Evolutionary conservation across 2,329 filamentous ascomycete genomes (phyloP).

Genomic region (Ceratocystis diversiconidia): DNA sequence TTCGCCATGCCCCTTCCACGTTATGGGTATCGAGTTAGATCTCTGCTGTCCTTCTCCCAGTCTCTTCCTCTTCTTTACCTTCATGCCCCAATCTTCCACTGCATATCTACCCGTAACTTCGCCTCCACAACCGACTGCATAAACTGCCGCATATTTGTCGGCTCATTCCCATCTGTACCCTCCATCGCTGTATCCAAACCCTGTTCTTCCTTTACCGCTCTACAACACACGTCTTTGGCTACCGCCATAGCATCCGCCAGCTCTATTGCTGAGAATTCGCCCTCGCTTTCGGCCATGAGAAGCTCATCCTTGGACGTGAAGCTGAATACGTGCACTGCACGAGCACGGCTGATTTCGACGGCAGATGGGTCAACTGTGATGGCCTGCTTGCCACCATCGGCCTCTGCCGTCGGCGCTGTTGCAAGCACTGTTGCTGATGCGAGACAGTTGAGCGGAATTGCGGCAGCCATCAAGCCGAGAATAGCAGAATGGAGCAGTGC

Average conservation of each 20-base stretch:
- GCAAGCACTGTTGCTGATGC: constrained; percentile 52
- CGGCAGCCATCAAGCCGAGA: constrained; percentile 65
- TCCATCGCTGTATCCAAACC: constrained; percentile 32
- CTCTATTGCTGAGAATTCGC: constrained; percentile 56
- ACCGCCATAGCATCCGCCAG: constrained; percentile 59
- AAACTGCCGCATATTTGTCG: constrained; percentile 43
- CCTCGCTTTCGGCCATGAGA: constrained; percentile 68
- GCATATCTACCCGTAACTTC: constrained; percentile 39
- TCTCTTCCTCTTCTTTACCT: not conserved
- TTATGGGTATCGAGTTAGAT: not conserved
- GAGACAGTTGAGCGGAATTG: constrained; percentile 63
- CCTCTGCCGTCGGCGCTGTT: constrained; percentile 31
- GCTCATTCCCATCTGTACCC: constrained; percentile 30
- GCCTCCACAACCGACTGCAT: constrained; percentile 46
- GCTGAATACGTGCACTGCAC: constrained; percentile 67
- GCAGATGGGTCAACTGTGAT: constrained; percentile 48
- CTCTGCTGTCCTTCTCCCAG: not conserved
- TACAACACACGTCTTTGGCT: constrained; percentile 52
- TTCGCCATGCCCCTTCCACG: not conserved
- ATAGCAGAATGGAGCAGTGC: constrained; percentile 68
- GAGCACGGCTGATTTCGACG: constrained; percentile 45
- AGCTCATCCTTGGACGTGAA: constrained; percentile 64
- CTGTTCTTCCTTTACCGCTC: constrained; percentile 24
- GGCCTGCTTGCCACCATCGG: constrained; percentile 23
- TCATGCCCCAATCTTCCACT: constrained; percentile 34